A percentile compares a stretch with the other conserved stretches of the same genome.
phyloP scores from a whole-genome alignment of 345 rosid genomes.

The Bruguiera parviflora region DNA sequence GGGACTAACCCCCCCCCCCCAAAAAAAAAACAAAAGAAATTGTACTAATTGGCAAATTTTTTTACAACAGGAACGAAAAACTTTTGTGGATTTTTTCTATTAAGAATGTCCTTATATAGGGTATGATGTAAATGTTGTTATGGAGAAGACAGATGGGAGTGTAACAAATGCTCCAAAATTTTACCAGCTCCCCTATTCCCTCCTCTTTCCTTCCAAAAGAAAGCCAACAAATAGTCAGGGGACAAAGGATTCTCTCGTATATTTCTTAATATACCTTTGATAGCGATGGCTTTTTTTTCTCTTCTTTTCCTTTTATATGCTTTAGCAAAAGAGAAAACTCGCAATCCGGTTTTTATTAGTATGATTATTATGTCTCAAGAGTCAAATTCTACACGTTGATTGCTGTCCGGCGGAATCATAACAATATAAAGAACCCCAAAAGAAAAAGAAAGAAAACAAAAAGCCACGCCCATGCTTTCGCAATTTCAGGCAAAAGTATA shows the following conservation, averaged over 20 bases:
- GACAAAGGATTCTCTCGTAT: constrained; percentile 26
- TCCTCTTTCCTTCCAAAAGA: constrained; percentile 32
- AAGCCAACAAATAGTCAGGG: constrained; percentile 30
- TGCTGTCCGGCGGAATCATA: constrained; percentile 12
- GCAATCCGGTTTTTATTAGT: constrained; percentile 4
- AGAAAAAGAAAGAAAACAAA: constrained; percentile 3
- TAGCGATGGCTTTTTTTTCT: constrained; percentile 13
- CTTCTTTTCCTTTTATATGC: background rate
- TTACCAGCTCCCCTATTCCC: constrained; percentile 22
- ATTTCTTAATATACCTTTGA: constrained; percentile 21
- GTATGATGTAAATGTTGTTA: constrained; percentile 16
- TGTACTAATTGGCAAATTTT: background rate
- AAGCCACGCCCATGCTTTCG: constrained; percentile 21
- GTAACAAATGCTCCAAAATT: constrained; percentile 17
- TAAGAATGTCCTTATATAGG: constrained; percentile 10
- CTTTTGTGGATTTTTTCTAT: background rate
- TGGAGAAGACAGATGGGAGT: constrained; percentile 12
- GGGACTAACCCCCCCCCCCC: background rate
- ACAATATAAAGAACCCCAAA: background rate
- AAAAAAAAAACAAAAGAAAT: too few relatives aligned
- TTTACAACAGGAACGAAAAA: background rate
- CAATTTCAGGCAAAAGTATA: constrained; percentile 3
- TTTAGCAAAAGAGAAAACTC: background rate
- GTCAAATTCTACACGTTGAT: constrained; percentile 22
- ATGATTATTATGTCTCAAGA: constrained; percentile 11